Evolutionary conservation across 306 rosid species (phyloP), one percentile per base, ranked within the genome.

Genomic region (Boehmeria nivea): DNA sequence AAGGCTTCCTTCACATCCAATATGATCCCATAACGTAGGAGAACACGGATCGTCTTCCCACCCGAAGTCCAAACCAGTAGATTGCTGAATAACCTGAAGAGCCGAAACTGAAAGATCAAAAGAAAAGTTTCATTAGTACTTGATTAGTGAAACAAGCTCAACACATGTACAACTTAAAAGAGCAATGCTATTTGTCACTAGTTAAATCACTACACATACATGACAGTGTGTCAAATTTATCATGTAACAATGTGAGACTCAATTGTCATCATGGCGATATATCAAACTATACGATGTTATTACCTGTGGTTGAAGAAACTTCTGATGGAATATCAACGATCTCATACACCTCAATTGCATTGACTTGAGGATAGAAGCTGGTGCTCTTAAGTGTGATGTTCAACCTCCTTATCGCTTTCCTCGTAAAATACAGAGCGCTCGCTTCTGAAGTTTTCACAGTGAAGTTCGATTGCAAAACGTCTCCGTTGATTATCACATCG

Each of bases 41-140:
- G 83, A 83, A 69, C 97, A 90, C 22, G 98, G 98, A 72, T 90
- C 98, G 69, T 84, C 98, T 71, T 84, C 78, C 98, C 98, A 90
- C 51, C 85, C 95, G 16, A 86, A 75, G 64, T 86, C 90, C 67
- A 82, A 73, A 23, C 95, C 94, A 43, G 76, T 78, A 27, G 91
- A 84, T 51, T 84, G 91, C 42, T 87, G 88, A 71, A 90, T 84
- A 67, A 86, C 86, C 56, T 78, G 80, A 50, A 90, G 76, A 59
- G 98, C 98, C 39, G 95, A 90, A 54, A 87, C 98, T 90, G 88
- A 65, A 58, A 74, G n/a, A 61, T 20, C 6, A 16, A 38, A 31
- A 4, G 9, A 57, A 52, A 31, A 31, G 5, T 31, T 6, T 31
- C 5, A 31, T 4, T 31, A 31, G 9, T 31, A 31, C 36, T 31